These are phyloP conservation scores for Amaranthus palmeri DNA, from an alignment of 148 eudicot species.

Conservation along the genomic window DNA sequence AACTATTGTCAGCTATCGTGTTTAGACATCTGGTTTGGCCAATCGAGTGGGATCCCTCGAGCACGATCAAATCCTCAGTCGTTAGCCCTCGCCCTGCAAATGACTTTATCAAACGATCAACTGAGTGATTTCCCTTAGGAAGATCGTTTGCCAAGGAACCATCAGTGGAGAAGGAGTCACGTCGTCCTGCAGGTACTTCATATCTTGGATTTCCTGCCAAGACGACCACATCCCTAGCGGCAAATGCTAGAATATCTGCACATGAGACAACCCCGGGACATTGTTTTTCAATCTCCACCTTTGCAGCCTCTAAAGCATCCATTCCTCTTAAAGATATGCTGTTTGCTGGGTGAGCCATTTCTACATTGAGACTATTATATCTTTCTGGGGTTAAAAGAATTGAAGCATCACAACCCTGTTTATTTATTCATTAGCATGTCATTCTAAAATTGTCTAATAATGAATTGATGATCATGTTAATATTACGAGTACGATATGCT, in stretches of 20 bases:
- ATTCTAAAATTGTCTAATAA: too few relatives aligned
- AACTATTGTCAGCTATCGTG: background rate
- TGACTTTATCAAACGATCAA: background rate
- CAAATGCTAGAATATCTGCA: slow-evolving; percentile 35
- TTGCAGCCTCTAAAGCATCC: slow-evolving; percentile 30
- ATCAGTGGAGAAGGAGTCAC: slow-evolving; percentile 19
- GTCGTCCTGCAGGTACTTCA: slow-evolving; percentile 34
- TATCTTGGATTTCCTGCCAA: slow-evolving; percentile 24
- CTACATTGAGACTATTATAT: slow-evolving; percentile 17
- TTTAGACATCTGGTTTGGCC: slow-evolving; percentile 14
- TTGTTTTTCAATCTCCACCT: slow-evolving; percentile 25
- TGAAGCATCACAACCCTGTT: slow-evolving; percentile 47
- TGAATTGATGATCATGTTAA: too few relatives aligned
- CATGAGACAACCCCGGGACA: slow-evolving; percentile 38
- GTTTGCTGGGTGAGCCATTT: slow-evolving; percentile 26
- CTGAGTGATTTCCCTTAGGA: slow-evolving; percentile 7
- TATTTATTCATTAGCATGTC: background rate
- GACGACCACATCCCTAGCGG: slow-evolving; percentile 28
- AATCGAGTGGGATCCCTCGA: slow-evolving; percentile 26
- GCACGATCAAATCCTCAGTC: slow-evolving; percentile 14
- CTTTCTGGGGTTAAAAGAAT: slow-evolving; percentile 24
- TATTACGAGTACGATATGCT: too few relatives aligned
- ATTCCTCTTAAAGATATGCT: slow-evolving; percentile 25
- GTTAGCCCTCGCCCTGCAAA: slow-evolving; percentile 13
- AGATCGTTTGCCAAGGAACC: slow-evolving; percentile 12